Conservation (phyloP, 2,329 filamentous ascomycete species). For the Cercospora sesami region DNA sequence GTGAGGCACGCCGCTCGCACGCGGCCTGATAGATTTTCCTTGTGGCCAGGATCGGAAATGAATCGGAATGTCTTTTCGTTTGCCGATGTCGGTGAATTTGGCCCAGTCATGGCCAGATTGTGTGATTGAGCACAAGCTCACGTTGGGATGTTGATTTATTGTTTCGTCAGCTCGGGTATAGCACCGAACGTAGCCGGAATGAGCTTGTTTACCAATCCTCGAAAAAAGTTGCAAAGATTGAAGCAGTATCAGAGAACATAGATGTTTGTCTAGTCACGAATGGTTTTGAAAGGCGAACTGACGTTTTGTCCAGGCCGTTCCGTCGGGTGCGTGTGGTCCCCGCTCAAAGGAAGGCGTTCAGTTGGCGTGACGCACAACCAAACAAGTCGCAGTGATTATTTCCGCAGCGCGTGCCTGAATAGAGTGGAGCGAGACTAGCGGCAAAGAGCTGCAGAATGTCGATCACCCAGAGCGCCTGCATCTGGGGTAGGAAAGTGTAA, state of each 20-base stretch:
- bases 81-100: constrained; percentile 13
- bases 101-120: constrained; percentile 17
- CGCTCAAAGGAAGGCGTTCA: constrained; percentile 7
- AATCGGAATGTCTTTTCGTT: constrained; percentile 26
- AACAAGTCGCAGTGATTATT: constrained; percentile 11
- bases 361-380: constrained; percentile 8
- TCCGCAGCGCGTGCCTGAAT: constrained; percentile 11
- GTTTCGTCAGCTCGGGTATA: not conserved
- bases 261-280: not conserved
- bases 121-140: not conserved
- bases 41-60: constrained; percentile 34
- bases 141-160: not conserved
- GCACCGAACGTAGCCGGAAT: not conserved
- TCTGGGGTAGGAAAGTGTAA: constrained; percentile 8
- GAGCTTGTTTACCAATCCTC: not conserved
- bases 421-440: constrained; percentile 7
- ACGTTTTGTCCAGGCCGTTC: not conserved
- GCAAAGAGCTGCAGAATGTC: constrained; percentile 12
- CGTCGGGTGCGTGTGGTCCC: constrained; percentile 2
- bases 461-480: constrained; percentile 7
- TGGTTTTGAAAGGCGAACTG: not conserved
- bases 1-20: constrained; percentile 33
- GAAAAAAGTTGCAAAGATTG: not conserved
- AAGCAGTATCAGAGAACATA: not conserved
- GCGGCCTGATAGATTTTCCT: constrained; percentile 33